Percentiles rank a stretch among this genome's conserved stretches.
Evolutionary conservation across 140 eudicot species (phyloP).

Genomic region (Bidens hawaiensis): DNA sequence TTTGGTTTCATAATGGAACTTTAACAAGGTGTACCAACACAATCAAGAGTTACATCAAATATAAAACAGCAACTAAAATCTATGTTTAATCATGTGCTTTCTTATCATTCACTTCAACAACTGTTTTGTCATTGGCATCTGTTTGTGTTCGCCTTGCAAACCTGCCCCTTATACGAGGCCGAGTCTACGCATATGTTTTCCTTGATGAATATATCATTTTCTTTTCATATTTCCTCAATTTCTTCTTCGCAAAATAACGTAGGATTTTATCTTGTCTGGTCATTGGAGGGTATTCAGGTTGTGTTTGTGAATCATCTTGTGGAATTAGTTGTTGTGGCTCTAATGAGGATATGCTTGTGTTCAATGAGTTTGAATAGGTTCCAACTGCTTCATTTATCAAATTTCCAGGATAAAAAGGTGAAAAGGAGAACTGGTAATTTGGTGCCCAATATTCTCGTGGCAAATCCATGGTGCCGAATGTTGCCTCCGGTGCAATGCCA

Average conservation of each 20-base stretch:
- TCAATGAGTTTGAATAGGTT: slow-evolving; percentile 30
- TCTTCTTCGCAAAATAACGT: slow-evolving; percentile 40
- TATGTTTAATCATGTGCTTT: not conserved
- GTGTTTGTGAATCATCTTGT: slow-evolving; percentile 1
- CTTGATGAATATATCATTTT: slow-evolving; percentile 29
- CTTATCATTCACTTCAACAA: not conserved
- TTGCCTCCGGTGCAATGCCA: slow-evolving; percentile 19
- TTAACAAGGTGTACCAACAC: not conserved
- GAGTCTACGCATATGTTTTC: slow-evolving; percentile 35
- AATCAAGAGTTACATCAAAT: not conserved
- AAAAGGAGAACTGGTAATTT: slow-evolving; percentile 14
- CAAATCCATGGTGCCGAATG: slow-evolving; percentile 13
- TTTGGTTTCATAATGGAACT: not conserved
- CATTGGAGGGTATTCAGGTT: slow-evolving; percentile 15
- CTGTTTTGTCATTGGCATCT: slow-evolving; percentile 12
- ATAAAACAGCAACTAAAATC: not conserved
- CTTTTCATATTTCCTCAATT: slow-evolving; percentile 32
- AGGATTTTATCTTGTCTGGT: slow-evolving; percentile 32
- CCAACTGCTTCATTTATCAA: slow-evolving; percentile 13
- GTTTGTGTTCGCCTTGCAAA: slow-evolving; percentile 30
- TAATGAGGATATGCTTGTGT: slow-evolving; percentile 22
- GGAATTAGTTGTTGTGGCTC: slow-evolving; percentile 14
- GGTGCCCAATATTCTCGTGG: slow-evolving; percentile 17
- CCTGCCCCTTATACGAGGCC: slow-evolving; percentile 40
- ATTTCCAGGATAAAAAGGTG: slow-evolving; percentile 13